Percentiles rank a stretch among this genome's conserved stretches.
These are phyloP conservation scores for Mucor velutinosus DNA, from an alignment of 371 early-diverging fungal species.

Conservation along the genomic window DNA sequence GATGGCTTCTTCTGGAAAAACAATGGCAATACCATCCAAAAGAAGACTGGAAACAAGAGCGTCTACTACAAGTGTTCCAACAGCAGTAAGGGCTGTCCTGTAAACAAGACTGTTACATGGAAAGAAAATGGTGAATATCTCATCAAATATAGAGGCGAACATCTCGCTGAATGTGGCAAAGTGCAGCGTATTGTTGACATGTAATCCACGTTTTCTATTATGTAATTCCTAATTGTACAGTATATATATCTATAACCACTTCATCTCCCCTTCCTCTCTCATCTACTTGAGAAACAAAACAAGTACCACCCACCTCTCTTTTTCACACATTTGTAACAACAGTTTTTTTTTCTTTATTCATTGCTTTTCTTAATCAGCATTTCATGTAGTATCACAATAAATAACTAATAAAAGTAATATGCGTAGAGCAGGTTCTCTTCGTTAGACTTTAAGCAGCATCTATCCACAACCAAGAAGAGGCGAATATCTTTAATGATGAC, in stretches of 20 bases:
- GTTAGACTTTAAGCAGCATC: background rate
- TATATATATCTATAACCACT: background rate
- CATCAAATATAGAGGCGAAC: conserved; percentile 68
- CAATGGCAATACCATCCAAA: conserved; percentile 59
- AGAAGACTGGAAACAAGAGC: conserved; percentile 59
- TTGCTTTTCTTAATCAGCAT: background rate
- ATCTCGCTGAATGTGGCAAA: conserved; percentile 59
- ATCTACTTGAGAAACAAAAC: background rate
- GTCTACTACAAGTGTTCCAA: conserved; percentile 60
- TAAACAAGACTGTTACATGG: conserved; percentile 70
- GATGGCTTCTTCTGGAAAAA: conserved; percentile 63
- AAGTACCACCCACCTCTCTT: background rate
- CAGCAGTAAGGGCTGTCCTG: conserved; percentile 56
- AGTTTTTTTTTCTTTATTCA: conserved; percentile 5
- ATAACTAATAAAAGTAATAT: background rate
- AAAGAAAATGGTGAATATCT: conserved; percentile 62
- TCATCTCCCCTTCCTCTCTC: background rate
- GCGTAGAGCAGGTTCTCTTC: background rate
- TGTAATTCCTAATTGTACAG: conserved; percentile 7
- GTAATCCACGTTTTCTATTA: conserved; percentile 19
- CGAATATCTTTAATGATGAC: too few relatives aligned
- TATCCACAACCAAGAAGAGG: too few relatives aligned
- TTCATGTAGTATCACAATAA: background rate
- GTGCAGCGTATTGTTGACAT: conserved; percentile 56
- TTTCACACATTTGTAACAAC: conserved; percentile 4